Percentiles rank a stretch among this genome's conserved stretches.
Conservation (phyloP, 1,139 yeast genomes). For the Wickerhamomyces sp. region DNA sequence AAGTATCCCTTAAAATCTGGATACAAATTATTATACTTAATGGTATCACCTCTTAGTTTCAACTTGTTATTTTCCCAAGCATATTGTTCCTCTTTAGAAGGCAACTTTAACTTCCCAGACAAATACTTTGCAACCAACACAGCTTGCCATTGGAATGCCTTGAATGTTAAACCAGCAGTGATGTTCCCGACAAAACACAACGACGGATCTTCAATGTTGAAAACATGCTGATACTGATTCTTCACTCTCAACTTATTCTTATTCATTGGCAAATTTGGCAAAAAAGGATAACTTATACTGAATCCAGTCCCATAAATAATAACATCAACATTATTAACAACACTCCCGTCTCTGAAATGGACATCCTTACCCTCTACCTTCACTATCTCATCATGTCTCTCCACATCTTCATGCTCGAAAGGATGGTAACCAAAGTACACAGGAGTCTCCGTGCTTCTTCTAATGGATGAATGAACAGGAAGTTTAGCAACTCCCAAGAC, state of each 20-base stretch:
- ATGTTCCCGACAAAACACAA: constrained; percentile 30
- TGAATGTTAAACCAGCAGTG: constrained; percentile 16
- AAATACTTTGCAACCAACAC: constrained; percentile 23
- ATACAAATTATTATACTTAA: constrained; percentile 3
- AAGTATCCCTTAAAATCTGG: constrained; percentile 9
- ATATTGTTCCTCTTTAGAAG: constrained; percentile 12
- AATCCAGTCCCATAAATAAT: constrained; percentile 38
- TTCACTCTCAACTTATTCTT: constrained; percentile 8
- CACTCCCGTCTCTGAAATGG: constrained; percentile 30
- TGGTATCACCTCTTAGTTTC: constrained; percentile 14
- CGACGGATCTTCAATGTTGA: constrained; percentile 37
- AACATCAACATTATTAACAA: constrained; percentile 27
- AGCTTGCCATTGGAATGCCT: constrained; percentile 19
- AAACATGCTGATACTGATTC: constrained; percentile 37
- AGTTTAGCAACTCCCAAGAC: neutral
- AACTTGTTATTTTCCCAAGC: constrained; percentile 8
- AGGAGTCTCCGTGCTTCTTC: constrained; percentile 1
- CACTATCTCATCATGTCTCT: constrained; percentile 3
- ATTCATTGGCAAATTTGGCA: constrained; percentile 16
- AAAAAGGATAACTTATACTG: constrained; percentile 31
- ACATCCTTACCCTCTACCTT: constrained; percentile 13
- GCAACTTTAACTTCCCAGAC: constrained; percentile 16
- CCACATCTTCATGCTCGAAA: constrained; percentile 4
- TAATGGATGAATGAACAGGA: constrained; percentile 7
- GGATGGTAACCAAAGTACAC: constrained; percentile 5